Conservation (phyloP, 805 yeast species). For the Candida suzukii region DNA sequence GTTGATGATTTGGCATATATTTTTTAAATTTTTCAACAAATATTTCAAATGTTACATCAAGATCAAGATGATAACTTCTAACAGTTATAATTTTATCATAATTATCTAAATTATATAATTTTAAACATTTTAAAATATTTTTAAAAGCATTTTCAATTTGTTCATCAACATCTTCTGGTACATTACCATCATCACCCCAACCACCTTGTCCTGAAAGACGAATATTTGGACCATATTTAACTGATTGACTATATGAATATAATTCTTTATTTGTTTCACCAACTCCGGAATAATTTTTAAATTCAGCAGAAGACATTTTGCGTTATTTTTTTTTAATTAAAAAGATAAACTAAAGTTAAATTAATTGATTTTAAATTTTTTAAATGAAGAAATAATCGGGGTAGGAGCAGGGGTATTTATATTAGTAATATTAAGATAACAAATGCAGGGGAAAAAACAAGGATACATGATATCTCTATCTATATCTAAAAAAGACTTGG, state of each 20-base stretch:
- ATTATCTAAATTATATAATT: neutral
- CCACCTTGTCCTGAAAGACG: conserved; percentile 8
- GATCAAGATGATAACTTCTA: conserved; percentile 4
- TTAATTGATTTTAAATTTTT: too few relatives aligned
- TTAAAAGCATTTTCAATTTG: conserved; percentile 3
- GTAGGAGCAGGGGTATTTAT: neutral
- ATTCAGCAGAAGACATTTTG: conserved; percentile 1
- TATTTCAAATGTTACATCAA: neutral
- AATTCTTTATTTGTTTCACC: conserved; percentile 2
- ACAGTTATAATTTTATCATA: conserved; percentile 1
- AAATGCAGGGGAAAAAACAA: too few relatives aligned
- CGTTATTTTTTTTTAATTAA: too few relatives aligned
- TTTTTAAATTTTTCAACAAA: conserved; percentile 1
- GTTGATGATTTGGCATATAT: conserved; percentile 2
- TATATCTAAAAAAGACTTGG: neutral
- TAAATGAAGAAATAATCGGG: too few relatives aligned
- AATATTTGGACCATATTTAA: conserved; percentile 5
- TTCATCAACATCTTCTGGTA: neutral
- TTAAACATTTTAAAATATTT: neutral
- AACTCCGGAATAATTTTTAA: conserved; percentile 2
- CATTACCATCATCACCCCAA: conserved; percentile 5
- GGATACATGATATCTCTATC: too few relatives aligned
- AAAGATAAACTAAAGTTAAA: too few relatives aligned
- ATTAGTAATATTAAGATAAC: too few relatives aligned
- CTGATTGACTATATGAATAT: conserved; percentile 5